Base-by-base conservation (phyloP, 1,284 basidiomycete species). In the Ceratorhiza oryzae-sativae region DNA sequence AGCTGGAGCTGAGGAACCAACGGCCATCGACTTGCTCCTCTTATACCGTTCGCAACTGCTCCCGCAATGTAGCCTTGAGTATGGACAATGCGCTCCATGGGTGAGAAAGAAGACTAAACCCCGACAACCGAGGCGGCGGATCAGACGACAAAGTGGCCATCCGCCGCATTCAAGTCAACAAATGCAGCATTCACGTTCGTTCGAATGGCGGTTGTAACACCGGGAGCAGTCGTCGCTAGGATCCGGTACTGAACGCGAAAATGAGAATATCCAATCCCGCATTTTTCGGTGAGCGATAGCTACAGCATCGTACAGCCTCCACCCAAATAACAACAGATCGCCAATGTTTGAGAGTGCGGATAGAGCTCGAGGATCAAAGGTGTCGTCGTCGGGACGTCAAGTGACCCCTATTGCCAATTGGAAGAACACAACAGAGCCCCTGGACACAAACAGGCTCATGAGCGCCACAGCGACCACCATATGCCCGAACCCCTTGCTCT, bases 171-270 rank as follows among this genome's bases (percentile, higher is more conserved):
- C 32, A 9, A 23, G 34, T 39, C 48, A 55, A 42, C 48, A 27
- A 56, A 55, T 53, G 18, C 23, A 67, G 3, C 23, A 49, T 12
- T 42, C 36, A 25, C 23, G 32, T 32, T 55, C 39, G 63, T 10
- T 34, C 36, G 34, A 36, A 39, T 39, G 51, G 23, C 48, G 49
- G 51, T n/a, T 53, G 56, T 42, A 59, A 12, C 20, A 27, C 20
- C 55, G 55, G 65, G 55, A 70, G 41, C 65, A 70, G 30, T 70
- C 34, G 65, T 70, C 42, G 42, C 63, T 27, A 67, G 32, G 63
- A 30, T 53, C 49, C 49, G 10, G 20, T 1, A 4, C 3, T 20
- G 25, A 49, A 49, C 46, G 25, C n/a, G 25, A 30, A 53, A 53
- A 10, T 9, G 25, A 30, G 8, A 30, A 10, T 30, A 12, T 8